Evolutionary conservation across 2,329 filamentous ascomycete genomes (phyloP), one percentile per base, ranked within the genome.

Genomic region (Fusarium sororula): DNA sequence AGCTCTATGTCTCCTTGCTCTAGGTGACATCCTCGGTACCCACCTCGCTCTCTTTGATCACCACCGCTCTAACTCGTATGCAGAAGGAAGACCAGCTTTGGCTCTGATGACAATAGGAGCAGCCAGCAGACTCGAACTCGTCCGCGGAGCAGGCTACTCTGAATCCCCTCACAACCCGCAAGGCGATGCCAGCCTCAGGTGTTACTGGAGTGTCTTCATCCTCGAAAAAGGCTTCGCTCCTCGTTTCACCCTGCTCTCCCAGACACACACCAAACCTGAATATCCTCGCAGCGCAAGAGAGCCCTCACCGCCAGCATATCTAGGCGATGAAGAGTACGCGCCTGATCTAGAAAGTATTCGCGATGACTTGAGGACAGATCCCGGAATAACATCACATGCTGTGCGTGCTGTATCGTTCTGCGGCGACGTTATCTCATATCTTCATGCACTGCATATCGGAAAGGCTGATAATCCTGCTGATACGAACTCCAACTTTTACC

Each of bases 51-150:
- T 12, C 32, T 5, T 9, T 12, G 13, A 0, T 8, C 3, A 22
- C 5, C 1, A 11, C 6, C 17, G 18, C 0, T 7, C 69, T 72
- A 14, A 72, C 26, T 11, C 8, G 0, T 0, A 1, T 4, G 1
- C 12, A 74, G 75, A 75, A 15, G 73, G 75, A 18, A 55, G 71
- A n/a, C 71, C 66, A 4, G 70, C 71, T 0, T 32, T 73, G 5
- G 75, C 75, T 5, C 24, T 77, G 4, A 77, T 77, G 75, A 67
- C 73, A 1, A 77, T 77, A 30, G 75, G 75, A 7, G 73, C 66
- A 2, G 75, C 65, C 1, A 64, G 66, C 1, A 66, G 75, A 30
- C 60, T 77, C 6, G 68, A 77, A 22, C 67, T 77, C 7, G 65
- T 77, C 2, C 68, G 71, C 0, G 47, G 69, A 37, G 61, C 66